Percentiles rank a stretch among this genome's conserved stretches.
phyloP scores from a whole-genome alignment of 306 rosid species.

The Begonia loranthoides region DNA sequence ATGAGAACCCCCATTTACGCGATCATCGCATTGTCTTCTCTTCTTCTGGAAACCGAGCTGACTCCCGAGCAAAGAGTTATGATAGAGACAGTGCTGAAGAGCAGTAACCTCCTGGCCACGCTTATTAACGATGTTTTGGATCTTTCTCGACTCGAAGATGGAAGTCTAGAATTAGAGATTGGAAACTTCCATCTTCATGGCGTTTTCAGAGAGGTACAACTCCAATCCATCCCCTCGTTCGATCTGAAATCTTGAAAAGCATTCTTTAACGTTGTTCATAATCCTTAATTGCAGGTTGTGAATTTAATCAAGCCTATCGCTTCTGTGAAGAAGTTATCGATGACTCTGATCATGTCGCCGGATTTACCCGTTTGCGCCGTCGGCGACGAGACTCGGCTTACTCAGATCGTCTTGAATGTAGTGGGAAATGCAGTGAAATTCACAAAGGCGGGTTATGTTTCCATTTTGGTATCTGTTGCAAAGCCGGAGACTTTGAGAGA shows the following conservation, averaged over 20 bases:
- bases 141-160: conserved; percentile 94
- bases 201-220: conserved; percentile 52
- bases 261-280: background rate
- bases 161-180: conserved; percentile 68
- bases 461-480: conserved; percentile 59
- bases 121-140: conserved; percentile 78
- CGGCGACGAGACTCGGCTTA: conserved; percentile 76
- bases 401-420: conserved; percentile 61
- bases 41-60: conserved; percentile 70
- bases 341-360: conserved; percentile 57
- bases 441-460: conserved; percentile 72
- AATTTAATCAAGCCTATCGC: conserved; percentile 73
- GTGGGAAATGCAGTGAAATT: conserved; percentile 86
- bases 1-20: conserved; percentile 94
- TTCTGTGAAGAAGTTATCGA: conserved; percentile 61
- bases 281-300: conserved; percentile 30
- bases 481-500: conserved; percentile 67
- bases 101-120: conserved; percentile 68
- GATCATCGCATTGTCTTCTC: conserved; percentile 65
- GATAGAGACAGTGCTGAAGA: conserved; percentile 68
- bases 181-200: conserved; percentile 65
- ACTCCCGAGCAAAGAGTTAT: conserved; percentile 69
- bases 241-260: background rate
- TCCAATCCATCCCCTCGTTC: background rate
- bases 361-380: conserved; percentile 61